Conservation (phyloP, 1,139 yeast species). For the Yamadazyma songkhlaensis region DNA sequence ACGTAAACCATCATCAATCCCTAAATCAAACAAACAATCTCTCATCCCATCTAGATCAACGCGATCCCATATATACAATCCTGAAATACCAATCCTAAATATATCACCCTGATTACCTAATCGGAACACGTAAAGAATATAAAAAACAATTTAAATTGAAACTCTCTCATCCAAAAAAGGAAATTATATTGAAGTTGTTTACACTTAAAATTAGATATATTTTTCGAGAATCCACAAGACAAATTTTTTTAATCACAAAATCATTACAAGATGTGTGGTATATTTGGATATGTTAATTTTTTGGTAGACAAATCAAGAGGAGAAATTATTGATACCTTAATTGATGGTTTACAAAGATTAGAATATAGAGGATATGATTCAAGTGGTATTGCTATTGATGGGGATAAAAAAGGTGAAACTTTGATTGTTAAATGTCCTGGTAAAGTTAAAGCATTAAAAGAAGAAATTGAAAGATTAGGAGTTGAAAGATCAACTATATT, state of each 20-base stretch:
- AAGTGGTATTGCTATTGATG: slow-evolving; percentile 94
- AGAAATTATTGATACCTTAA: slow-evolving; percentile 81
- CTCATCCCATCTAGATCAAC: too few relatives aligned
- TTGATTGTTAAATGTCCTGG: slow-evolving; percentile 83
- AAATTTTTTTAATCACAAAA: slow-evolving; percentile 6
- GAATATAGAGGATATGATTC: slow-evolving; percentile 99
- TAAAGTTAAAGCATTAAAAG: slow-evolving; percentile 79
- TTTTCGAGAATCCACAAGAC: slow-evolving; percentile 1
- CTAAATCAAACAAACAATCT: too few relatives aligned
- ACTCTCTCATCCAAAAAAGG: slow-evolving; percentile 6
- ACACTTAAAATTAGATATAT: slow-evolving; percentile 7
- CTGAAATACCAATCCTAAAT: too few relatives aligned
- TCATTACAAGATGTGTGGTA: slow-evolving; percentile 63
- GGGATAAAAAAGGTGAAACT: slow-evolving; percentile 55
- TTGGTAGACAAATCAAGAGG: slow-evolving; percentile 90
- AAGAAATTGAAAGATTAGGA: slow-evolving; percentile 56
- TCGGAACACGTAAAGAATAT: too few relatives aligned
- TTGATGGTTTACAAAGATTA: slow-evolving; percentile 88
- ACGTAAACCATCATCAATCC: too few relatives aligned
- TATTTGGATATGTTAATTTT: slow-evolving; percentile 96
- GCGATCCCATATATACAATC: too few relatives aligned
- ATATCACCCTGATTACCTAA: too few relatives aligned
- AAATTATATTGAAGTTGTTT: slow-evolving; percentile 11
- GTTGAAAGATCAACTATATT: slow-evolving; percentile 62
- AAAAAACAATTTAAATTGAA: too few relatives aligned